Evolutionary conservation across 2,329 filamentous ascomycete species (phyloP), one percentile per base, ranked within the genome.

Genomic region (Sodiomyces alkalinus): DNA sequence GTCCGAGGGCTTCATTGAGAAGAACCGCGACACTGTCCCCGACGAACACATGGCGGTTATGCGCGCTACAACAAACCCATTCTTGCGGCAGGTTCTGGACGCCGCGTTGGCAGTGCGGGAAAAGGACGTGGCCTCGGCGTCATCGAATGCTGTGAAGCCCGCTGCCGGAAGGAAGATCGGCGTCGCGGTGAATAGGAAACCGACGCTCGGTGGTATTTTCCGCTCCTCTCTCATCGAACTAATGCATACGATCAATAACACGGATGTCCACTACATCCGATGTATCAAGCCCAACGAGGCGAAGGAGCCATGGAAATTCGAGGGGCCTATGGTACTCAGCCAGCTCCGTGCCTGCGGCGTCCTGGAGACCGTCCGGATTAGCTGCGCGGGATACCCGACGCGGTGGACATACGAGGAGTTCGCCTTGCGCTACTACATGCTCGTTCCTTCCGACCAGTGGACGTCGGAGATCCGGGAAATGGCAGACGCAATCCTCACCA

Each of bases 401-500:
- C 69, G 90, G 49, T 98, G 90, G 92, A 96, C 90, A 0, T 98
- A 94, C 48, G 90, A 98, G 48, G 90, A 98, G 50, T 98, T 98
- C 53, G 90, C 90, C 12, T 63, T 94, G 34, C 75, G 90, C 35
- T 98, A 98, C 60, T 98, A 98, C 62, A 94, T 98, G 83, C 64
- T 98, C 38, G 82, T 93, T 26, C 83, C 77, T 28, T 96, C 90
- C 4, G 65, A 67, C 12, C 70, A 81, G 43, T 96, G 90, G 87
- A 93, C 86, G 4, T 76, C 83, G 0, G 86, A 96, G 51, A 93
- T 98, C 41, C 74, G 83, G 29, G 66, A 86, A 33, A 93, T 98
- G 80, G 90, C 86, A 25, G 82, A 92, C 51, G 79, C 79, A 13
- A 98, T 98, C 44, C 57, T 98, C 38, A 76, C 72, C 34, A 90